Evolutionary conservation across 2,329 filamentous ascomycete genomes (phyloP).

Genomic region (Phaeosphaeriaceae sp.): DNA sequence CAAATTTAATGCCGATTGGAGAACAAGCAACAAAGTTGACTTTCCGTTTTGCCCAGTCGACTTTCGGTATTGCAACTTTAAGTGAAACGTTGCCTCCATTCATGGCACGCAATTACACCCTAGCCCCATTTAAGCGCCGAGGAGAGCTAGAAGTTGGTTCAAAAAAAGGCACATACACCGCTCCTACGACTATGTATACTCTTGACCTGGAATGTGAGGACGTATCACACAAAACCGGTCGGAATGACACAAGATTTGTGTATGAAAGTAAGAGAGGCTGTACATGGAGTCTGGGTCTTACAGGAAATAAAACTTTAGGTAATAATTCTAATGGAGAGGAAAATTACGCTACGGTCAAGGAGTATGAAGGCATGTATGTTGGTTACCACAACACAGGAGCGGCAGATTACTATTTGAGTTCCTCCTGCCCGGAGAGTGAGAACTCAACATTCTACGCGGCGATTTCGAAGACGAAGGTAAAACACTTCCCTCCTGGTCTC

Average conservation of each 20-base stretch:
- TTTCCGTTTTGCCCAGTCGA: conserved; percentile 51
- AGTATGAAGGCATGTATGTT: conserved; percentile 50
- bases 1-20: conserved; percentile 28
- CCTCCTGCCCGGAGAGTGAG: conserved; percentile 37
- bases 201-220: conserved; percentile 45
- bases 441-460: conserved; percentile 46
- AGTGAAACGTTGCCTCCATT: conserved; percentile 54
- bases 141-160: conserved; percentile 7
- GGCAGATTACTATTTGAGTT: conserved; percentile 39
- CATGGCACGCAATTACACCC: conserved; percentile 51
- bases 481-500: too few relatives aligned
- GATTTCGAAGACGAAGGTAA: conserved; percentile 10
- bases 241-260: background rate
- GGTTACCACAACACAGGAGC: conserved; percentile 50
- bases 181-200: conserved; percentile 38
- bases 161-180: conserved; percentile 27
- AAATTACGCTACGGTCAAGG: conserved; percentile 4
- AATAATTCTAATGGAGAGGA: background rate
- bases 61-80: conserved; percentile 57
- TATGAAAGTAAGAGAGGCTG: conserved; percentile 36
- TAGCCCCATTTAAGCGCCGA: conserved; percentile 52
- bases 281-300: conserved; percentile 2
- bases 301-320: conserved; percentile 21
- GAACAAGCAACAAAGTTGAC: conserved; percentile 43
- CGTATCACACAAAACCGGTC: conserved; percentile 2